Evolutionary conservation across 306 rosid genomes (phyloP).

Genomic region (Cucumis sativus): Cucumber_9930_V3 NC_026659.2:13061501-13062000

Average conservation of each 20-base stretch:
- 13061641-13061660: background rate
- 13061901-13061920: no score
- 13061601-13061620: background rate
- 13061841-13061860: slow-evolving; percentile 3
- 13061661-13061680: background rate
- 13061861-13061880: background rate
- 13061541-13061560: slow-evolving; percentile 12
- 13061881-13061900: no score
- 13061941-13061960: background rate
- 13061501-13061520: no score
- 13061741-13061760: no score
- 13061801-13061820: no score
- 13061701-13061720: background rate
- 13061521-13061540: background rate
- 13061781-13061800: background rate
- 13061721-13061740: background rate
- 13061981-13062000: background rate
- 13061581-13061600: slow-evolving; percentile 9
- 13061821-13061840: background rate
- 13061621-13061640: background rate
- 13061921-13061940: background rate
- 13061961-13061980: background rate
- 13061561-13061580: background rate
- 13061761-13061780: slow-evolving; percentile 10
- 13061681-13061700: background rate